Evolutionary conservation across 192 early-diverging fungal species (phyloP).

Genomic region (Gonapodya sp.): DNA sequence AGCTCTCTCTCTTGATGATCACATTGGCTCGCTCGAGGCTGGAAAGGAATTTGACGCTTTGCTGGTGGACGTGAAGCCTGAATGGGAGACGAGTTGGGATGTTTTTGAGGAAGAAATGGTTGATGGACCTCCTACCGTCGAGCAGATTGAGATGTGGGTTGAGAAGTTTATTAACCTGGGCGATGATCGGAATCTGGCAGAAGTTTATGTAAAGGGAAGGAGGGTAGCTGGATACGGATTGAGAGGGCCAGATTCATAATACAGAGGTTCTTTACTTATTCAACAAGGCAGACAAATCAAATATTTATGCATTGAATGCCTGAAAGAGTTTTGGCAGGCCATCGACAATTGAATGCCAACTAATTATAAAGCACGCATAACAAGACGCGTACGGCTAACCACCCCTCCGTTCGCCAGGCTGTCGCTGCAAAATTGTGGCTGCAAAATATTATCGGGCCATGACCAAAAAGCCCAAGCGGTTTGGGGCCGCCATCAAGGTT

Average conservation of each 20-base stretch:
- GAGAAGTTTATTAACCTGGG: slow-evolving; percentile 90
- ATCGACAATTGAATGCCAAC: too few relatives aligned
- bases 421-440: too few relatives aligned
- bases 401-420: too few relatives aligned
- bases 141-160: slow-evolving; percentile 39
- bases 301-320: too few relatives aligned
- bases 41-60: slow-evolving; percentile 94
- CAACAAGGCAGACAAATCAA: too few relatives aligned
- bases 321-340: too few relatives aligned
- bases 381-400: too few relatives aligned
- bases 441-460: too few relatives aligned
- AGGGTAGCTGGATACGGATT: not conserved
- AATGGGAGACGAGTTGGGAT: not conserved
- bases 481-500: not conserved
- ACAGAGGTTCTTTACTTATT: too few relatives aligned
- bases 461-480: not conserved
- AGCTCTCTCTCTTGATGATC: slow-evolving; percentile 57
- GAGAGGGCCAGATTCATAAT: not conserved
- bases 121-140: slow-evolving; percentile 19
- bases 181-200: slow-evolving; percentile 70
- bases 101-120: not conserved
- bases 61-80: slow-evolving; percentile 39
- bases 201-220: slow-evolving; percentile 74
- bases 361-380: too few relatives aligned
- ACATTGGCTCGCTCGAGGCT: slow-evolving; percentile 66